Base-by-base conservation (phyloP, 495 filamentous ascomycete genomes). In the Xanthoparmelia taractica region DNA sequence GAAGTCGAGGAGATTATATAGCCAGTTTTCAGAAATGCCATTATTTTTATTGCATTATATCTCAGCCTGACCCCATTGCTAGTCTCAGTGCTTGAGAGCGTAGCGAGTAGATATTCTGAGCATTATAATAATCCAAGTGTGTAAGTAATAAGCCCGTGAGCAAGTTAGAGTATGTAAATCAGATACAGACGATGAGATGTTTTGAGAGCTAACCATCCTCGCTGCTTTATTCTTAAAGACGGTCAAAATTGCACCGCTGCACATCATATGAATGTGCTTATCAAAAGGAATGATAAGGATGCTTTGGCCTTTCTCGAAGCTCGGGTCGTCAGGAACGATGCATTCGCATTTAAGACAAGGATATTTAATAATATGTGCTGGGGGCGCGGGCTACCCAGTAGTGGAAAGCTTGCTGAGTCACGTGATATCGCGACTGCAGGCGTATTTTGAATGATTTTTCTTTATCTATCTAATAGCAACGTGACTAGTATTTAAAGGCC, bases 31-130 rank as follows among this genome's bases (percentile, higher is more conserved):
- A 1, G 45, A 31, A 11, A 20, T 31, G 37, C 48, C 48, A 52
- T 52, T 52, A 31, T 52, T 52, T 52, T 52, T 52, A 52, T 15
- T 52, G 48, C 5, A 52, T 29, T 52, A 52, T 52, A 52, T 29
- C 27, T 33, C 1, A 7, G 20, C 8, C 27, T 54, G 50, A 33
- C 50, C 20, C 50, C 5, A 31, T 31, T 31, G 15, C 27, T 0
- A 5, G 0, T 4, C 15, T 31, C 5, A 27, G 48, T 5, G 18
- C 31, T 52, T 52, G 48, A 52, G 48, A 52, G 47, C 48, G 31
- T 33, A 17, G 50, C 29, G 29, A 20, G 3, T 8, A 7, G 29
- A 54, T 2, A 2, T 33, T 20, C 0, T 29, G 25, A 52, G 25
- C 29, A 15, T 20, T 17, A 29, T 47, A 20, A 2, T 29, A 4